Evolutionary conservation across 352 stramenopile genomes (phyloP).

Genomic region (Pythium aphanidermatum): DNA sequence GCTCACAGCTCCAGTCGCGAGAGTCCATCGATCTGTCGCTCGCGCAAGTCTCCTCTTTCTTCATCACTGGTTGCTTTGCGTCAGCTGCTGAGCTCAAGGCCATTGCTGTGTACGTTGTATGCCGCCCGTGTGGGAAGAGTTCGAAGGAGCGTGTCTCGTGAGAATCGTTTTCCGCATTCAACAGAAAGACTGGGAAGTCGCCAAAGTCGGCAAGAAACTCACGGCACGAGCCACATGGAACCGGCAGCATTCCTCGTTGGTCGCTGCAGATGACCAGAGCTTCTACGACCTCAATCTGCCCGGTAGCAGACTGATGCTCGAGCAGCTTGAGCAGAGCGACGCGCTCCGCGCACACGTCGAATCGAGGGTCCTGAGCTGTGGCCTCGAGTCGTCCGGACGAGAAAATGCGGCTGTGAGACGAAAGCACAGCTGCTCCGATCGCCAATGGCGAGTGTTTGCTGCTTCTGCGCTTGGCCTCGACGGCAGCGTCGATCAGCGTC

Average conservation of each 20-base stretch:
- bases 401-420: constrained; percentile 34
- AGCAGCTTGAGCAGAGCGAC: constrained; percentile 46
- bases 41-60: not conserved
- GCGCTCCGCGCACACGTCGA: constrained; percentile 50
- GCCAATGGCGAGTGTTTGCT: constrained; percentile 25
- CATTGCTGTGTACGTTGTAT: constrained; percentile 18
- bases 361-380: constrained; percentile 28
- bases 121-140: constrained; percentile 46
- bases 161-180: constrained; percentile 38
- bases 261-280: constrained; percentile 60
- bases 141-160: constrained; percentile 50
- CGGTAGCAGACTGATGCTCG: constrained; percentile 2
- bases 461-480: constrained; percentile 21
- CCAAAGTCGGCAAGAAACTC: constrained; percentile 62
- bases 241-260: constrained; percentile 35
- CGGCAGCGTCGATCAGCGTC: constrained; percentile 44
- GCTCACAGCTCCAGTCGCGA: constrained; percentile 44
- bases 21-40: constrained; percentile 15
- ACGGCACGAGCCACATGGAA: constrained; percentile 58
- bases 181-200: constrained; percentile 70
- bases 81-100: not conserved
- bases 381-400: constrained; percentile 30
- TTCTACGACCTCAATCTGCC: constrained; percentile 18
- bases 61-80: not conserved
- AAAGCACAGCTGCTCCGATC: constrained; percentile 52